Evolutionary conservation across 2,329 filamentous ascomycete genomes (phyloP).

Genomic region (Aureobasidium sp.): DNA sequence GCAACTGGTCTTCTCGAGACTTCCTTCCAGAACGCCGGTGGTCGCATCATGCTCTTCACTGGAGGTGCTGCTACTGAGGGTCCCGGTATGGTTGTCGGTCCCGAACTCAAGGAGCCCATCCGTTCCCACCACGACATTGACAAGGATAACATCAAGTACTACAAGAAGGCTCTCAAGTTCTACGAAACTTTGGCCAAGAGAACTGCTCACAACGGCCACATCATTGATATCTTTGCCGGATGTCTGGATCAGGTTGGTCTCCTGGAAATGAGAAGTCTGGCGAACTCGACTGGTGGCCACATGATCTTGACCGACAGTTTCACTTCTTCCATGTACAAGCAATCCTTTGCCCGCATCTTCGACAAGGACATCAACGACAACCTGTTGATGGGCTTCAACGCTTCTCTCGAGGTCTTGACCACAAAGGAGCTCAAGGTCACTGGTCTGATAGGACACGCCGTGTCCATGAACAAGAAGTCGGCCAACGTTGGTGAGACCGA

Average conservation of each 20-base stretch:
- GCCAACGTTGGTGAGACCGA: conserved; percentile 95
- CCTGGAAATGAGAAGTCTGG: conserved; percentile 94
- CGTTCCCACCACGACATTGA: conserved; percentile 98
- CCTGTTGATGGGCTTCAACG: conserved; percentile 96
- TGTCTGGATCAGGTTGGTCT: conserved; percentile 96
- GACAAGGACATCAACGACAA: conserved; percentile 95
- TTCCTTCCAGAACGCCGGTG: conserved; percentile 91
- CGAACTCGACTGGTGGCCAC: conserved; percentile 92
- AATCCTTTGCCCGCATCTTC: conserved; percentile 94
- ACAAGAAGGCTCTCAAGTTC: conserved; percentile 98
- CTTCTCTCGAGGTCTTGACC: conserved; percentile 86
- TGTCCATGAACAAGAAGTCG: conserved; percentile 97
- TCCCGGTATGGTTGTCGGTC: conserved; percentile 91
- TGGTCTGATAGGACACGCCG: conserved; percentile 89
- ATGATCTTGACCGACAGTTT: conserved; percentile 99
- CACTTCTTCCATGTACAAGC: conserved; percentile 98
- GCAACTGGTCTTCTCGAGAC: conserved; percentile 87
- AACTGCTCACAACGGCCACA: conserved; percentile 90
- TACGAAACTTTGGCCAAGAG: conserved; percentile 92
- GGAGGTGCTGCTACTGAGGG: conserved; percentile 93
- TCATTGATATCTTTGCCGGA: conserved; percentile 95
- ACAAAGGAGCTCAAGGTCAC: conserved; percentile 99
- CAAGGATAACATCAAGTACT: conserved; percentile 97
- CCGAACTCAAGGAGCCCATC: conserved; percentile 91
- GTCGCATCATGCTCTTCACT: conserved; percentile 93